Evolutionary conservation across 805 yeast genomes (phyloP).

Genomic region (Nakazawaea laoshanensis): DNA sequence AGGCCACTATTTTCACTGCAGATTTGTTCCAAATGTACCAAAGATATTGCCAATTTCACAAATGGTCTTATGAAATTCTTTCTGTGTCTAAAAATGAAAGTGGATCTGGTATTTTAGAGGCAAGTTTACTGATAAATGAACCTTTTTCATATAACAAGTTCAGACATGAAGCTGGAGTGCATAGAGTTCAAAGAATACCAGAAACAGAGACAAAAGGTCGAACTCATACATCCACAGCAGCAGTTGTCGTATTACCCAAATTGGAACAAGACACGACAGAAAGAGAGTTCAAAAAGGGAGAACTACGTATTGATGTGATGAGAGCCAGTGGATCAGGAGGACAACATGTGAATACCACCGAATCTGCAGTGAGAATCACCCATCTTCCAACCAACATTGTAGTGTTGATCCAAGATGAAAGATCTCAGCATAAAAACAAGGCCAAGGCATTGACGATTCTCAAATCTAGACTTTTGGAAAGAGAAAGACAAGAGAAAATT

Average conservation of each 20-base stretch:
- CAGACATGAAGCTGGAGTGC: constrained; percentile 90
- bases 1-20: constrained; percentile 79
- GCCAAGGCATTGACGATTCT: constrained; percentile 84
- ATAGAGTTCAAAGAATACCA: constrained; percentile 91
- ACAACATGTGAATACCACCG: constrained; percentile 96
- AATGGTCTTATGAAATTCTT: constrained; percentile 61
- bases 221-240: constrained; percentile 93
- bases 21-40: constrained; percentile 79
- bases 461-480: constrained; percentile 77
- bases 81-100: constrained; percentile 47
- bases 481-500: constrained; percentile 56
- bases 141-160: constrained; percentile 70
- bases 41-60: constrained; percentile 52
- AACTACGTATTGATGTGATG: constrained; percentile 92
- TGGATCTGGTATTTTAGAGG: constrained; percentile 68
- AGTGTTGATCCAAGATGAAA: constrained; percentile 87
- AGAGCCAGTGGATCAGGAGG: constrained; percentile 97
- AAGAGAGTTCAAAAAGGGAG: constrained; percentile 74
- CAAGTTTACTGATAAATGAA: constrained; percentile 63
- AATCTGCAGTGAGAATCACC: constrained; percentile 89
- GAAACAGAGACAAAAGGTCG: constrained; percentile 91
- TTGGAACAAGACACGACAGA: constrained; percentile 51
- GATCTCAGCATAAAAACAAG: constrained; percentile 91
- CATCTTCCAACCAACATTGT: constrained; percentile 88
- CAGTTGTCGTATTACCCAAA: constrained; percentile 88